Evolutionary conservation across 2,329 filamentous ascomycete species (phyloP).

Genomic region (Saccharata proteae): DNA sequence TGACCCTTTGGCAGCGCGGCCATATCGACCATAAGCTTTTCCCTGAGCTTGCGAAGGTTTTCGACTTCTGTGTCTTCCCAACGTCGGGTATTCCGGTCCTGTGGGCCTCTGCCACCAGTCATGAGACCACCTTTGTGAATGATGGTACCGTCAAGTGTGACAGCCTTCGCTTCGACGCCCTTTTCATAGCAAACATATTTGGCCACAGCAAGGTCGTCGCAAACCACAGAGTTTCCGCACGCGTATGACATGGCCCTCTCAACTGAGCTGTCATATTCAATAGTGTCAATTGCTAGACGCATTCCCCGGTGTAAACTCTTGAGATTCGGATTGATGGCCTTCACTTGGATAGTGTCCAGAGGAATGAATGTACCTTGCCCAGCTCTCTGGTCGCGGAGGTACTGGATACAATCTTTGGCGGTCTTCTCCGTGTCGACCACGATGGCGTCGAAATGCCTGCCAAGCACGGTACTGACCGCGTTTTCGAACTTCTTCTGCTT

Average conservation of each 20-base stretch:
- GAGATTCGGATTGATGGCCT: constrained; percentile 75
- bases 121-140: constrained; percentile 95
- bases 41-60: constrained; percentile 62
- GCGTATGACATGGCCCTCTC: constrained; percentile 91
- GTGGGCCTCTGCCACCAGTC: constrained; percentile 80
- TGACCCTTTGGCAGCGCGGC: constrained; percentile 68
- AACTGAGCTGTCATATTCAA: constrained; percentile 79
- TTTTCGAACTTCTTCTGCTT: constrained; percentile 96
- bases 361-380: constrained; percentile 90
- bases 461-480: constrained; percentile 83
- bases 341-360: constrained; percentile 93
- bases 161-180: constrained; percentile 80
- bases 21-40: constrained; percentile 67
- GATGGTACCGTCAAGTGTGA: constrained; percentile 87
- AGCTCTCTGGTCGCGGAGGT: constrained; percentile 80
- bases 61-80: constrained; percentile 89
- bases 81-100: constrained; percentile 60
- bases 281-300: constrained; percentile 85
- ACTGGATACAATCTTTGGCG: constrained; percentile 85
- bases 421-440: constrained; percentile 93
- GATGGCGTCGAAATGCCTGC: constrained; percentile 85
- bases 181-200: constrained; percentile 82
- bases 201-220: constrained; percentile 74
- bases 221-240: constrained; percentile 89
- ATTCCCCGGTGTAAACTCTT: constrained; percentile 77